phyloP scores from a whole-genome alignment of 2,329 filamentous ascomycete species.

The Trichophaea hybrida region DNA sequence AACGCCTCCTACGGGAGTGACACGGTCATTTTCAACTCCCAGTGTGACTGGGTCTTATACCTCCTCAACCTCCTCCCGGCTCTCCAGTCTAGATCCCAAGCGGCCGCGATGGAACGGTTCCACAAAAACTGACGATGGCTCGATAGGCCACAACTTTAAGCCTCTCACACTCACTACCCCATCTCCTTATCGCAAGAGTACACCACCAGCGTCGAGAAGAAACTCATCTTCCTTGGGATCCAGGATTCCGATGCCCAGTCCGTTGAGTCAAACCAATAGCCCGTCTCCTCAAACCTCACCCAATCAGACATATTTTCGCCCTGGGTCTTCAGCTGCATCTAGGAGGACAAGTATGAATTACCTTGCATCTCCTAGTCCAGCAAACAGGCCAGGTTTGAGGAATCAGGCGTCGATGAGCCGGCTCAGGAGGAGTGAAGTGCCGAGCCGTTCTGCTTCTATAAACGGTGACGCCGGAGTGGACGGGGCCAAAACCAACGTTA shows the following conservation, averaged over 20 bases:
- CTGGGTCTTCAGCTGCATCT: neutral
- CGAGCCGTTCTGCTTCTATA: slow-evolving; percentile 8
- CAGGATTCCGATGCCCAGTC: slow-evolving; percentile 33
- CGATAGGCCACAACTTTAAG: slow-evolving; percentile 55
- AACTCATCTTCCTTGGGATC: slow-evolving; percentile 23
- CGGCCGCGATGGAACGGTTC: slow-evolving; percentile 61
- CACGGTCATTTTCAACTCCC: neutral
- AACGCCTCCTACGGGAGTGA: neutral
- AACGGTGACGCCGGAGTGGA: slow-evolving; percentile 8
- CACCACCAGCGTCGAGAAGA: slow-evolving; percentile 25
- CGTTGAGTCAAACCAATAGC: slow-evolving; percentile 33
- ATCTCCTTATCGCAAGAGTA: slow-evolving; percentile 37
- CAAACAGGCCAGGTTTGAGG: slow-evolving; percentile 2
- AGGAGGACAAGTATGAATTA: slow-evolving; percentile 6
- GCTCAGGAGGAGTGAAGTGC: neutral
- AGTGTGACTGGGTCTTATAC: neutral
- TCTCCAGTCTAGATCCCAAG: slow-evolving; percentile 32
- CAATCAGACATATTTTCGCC: neutral
- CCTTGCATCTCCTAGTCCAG: slow-evolving; percentile 15
- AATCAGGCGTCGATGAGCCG: neutral
- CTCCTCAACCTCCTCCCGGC: neutral
- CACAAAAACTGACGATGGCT: slow-evolving; percentile 48
- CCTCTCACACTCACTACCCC: slow-evolving; percentile 47
- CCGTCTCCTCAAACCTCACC: slow-evolving; percentile 30
- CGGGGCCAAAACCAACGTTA: slow-evolving; percentile 9